A percentile compares a stretch with the other conserved stretches of the same genome.
Conservation (phyloP, 352 stramenopile genomes). For the Globisporangium emineosum region DNA sequence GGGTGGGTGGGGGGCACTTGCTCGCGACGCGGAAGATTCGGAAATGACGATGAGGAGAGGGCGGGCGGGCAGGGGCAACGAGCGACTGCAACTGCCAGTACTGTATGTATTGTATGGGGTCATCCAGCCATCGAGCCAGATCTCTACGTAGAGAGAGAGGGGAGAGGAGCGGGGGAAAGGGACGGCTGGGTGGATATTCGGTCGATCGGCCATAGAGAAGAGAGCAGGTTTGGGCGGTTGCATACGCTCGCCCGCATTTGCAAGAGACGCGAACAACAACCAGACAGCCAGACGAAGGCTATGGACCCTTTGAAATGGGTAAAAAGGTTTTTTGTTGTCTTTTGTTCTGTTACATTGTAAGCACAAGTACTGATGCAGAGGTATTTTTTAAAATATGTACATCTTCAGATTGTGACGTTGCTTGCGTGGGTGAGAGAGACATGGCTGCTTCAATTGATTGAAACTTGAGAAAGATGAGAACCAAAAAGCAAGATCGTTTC, state of each 20-base stretch:
- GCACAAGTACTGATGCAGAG: no score
- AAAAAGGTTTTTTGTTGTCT: not conserved
- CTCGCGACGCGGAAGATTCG: slow-evolving; percentile 14
- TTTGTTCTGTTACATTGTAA: no score
- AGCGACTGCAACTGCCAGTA: not conserved
- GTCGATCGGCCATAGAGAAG: slow-evolving; percentile 6
- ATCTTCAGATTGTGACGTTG: slow-evolving; percentile 5
- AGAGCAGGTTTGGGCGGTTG: not conserved
- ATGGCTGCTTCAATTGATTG: not conserved
- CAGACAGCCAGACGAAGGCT: not conserved
- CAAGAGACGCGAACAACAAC: not conserved
- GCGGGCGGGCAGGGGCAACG: not conserved
- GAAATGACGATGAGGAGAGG: slow-evolving; percentile 12
- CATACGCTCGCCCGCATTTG: not conserved
- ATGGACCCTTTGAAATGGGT: not conserved
- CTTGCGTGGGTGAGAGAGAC: slow-evolving; percentile 9
- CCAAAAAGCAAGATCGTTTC: not conserved
- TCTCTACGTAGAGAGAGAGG: not conserved
- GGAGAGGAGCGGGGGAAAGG: not conserved
- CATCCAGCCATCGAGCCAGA: not conserved
- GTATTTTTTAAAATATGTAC: no score
- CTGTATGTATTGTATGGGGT: no score
- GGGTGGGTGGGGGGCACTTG: slow-evolving; percentile 3
- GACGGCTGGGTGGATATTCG: not conserved
- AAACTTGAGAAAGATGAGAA: not conserved